These are phyloP conservation scores for Prunus mira DNA, from an alignment of 306 rosid genomes.

Conservation along the genomic window DNA sequence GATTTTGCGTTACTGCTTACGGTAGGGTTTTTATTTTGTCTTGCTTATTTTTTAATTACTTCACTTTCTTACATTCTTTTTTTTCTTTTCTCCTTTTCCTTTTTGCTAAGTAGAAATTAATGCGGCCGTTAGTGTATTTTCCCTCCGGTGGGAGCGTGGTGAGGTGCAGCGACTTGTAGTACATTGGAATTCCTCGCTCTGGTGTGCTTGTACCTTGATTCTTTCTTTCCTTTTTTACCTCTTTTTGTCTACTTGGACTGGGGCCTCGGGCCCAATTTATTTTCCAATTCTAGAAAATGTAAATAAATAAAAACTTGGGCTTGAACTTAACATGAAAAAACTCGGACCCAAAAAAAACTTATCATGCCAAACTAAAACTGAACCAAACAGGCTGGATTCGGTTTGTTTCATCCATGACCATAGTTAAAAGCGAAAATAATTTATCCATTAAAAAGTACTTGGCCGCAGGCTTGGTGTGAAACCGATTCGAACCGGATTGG, in stretches of 20 bases:
- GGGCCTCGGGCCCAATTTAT: not conserved
- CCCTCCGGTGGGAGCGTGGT: not conserved
- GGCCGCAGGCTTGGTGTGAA: no score
- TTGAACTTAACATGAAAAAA: no score
- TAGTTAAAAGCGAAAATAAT: no score
- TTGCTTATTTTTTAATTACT: not conserved
- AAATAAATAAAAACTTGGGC: no score
- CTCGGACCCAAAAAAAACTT: no score
- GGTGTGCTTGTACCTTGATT: not conserved
- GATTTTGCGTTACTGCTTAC: conserved; percentile 22
- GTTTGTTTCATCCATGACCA: no score
- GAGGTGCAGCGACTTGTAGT: not conserved
- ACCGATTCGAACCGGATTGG: no score
- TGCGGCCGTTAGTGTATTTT: no score
- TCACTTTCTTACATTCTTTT: not conserved
- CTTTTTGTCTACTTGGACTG: not conserved
- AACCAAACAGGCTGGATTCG: no score
- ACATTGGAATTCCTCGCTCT: not conserved
- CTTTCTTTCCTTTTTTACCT: not conserved
- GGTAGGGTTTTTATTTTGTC: conserved; percentile 27
- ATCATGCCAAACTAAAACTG: no score
- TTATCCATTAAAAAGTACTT: no score
- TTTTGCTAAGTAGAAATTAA: not conserved
- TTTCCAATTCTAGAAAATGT: not conserved
- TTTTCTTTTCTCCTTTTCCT: no score